These are phyloP conservation scores for Saccharomycopsis hybrid DNA, from an alignment of 1,139 yeast genomes.

Conservation along the genomic window DNA sequence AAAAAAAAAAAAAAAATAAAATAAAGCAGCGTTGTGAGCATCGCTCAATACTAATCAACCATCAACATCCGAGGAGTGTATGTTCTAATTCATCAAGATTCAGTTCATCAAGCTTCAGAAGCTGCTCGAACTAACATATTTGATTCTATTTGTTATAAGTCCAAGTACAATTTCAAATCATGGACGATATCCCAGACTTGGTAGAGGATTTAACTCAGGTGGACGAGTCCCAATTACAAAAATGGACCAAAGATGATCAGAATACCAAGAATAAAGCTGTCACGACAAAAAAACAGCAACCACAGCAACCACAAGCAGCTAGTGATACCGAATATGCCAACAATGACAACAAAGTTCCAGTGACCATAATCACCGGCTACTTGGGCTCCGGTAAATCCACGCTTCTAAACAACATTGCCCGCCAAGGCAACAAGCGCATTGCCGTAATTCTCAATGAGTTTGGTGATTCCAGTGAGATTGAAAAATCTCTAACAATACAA, in stretches of 20 bases:
- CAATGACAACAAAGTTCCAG: slow-evolving; percentile 56
- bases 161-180: not conserved
- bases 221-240: slow-evolving; percentile 6
- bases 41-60: no score
- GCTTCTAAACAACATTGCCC: slow-evolving; percentile 65
- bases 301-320: not conserved
- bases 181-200: slow-evolving; percentile 20
- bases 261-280: not conserved
- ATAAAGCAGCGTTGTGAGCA: no score
- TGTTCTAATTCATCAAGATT: no score
- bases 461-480: slow-evolving; percentile 86
- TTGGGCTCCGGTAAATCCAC: slow-evolving; percentile 95
- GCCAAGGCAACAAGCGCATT: slow-evolving; percentile 59
- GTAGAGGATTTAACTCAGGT: slow-evolving; percentile 14
- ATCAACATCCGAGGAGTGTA: no score
- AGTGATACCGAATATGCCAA: not conserved
- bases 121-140: no score
- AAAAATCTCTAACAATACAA: slow-evolving; percentile 73
- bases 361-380: slow-evolving; percentile 90
- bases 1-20: no score
- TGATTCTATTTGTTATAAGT: no score
- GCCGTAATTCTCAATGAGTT: slow-evolving; percentile 91
- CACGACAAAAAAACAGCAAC: not conserved
- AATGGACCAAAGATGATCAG: not conserved
- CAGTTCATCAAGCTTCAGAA: no score